A percentile compares a stretch with the other conserved stretches of the same genome.
Evolutionary conservation across 371 early-diverging fungal genomes (phyloP).

Genomic region (Zopfochytrium polystomum): DNA sequence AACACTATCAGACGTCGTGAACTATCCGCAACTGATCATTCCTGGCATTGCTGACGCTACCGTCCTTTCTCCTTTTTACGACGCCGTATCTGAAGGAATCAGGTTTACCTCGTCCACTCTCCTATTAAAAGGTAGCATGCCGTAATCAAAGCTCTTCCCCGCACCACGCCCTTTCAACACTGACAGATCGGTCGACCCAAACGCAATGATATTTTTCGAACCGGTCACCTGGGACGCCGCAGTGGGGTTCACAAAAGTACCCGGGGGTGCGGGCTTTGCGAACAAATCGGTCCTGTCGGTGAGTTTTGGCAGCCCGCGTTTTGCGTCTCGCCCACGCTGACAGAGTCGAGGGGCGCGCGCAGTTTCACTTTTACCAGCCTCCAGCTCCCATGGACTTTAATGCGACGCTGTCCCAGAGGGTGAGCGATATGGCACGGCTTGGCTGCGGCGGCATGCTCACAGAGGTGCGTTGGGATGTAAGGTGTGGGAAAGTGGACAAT

Average conservation of each 20-base stretch:
- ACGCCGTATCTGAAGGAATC: constrained; percentile 37
- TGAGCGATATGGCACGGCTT: no score
- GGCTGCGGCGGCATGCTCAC: constrained; percentile 27
- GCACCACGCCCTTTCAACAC: constrained; percentile 28
- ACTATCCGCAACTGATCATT: constrained; percentile 15
- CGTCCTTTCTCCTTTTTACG: constrained; percentile 52
- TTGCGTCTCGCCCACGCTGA: no score
- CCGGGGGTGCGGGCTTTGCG: constrained; percentile 28
- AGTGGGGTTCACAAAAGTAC: constrained; percentile 52
- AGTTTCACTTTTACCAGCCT: no score
- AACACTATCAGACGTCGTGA: constrained; percentile 2
- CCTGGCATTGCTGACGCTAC: constrained; percentile 23
- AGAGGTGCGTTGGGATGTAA: no score
- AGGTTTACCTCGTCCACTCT: neutral
- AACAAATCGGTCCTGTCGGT: constrained; percentile 9
- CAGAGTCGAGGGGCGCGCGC: no score
- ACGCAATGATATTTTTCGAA: constrained; percentile 52
- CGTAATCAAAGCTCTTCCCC: no score
- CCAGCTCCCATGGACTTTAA: no score
- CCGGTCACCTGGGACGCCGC: constrained; percentile 39
- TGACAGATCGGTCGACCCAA: constrained; percentile 48
- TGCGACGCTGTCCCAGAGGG: no score
- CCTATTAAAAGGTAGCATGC: no score
- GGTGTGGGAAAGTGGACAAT: no score
- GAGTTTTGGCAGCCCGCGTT: no score